Conservation (phyloP, 495 filamentous ascomycete species). For the Clohesyomyces aquaticus region DNA sequence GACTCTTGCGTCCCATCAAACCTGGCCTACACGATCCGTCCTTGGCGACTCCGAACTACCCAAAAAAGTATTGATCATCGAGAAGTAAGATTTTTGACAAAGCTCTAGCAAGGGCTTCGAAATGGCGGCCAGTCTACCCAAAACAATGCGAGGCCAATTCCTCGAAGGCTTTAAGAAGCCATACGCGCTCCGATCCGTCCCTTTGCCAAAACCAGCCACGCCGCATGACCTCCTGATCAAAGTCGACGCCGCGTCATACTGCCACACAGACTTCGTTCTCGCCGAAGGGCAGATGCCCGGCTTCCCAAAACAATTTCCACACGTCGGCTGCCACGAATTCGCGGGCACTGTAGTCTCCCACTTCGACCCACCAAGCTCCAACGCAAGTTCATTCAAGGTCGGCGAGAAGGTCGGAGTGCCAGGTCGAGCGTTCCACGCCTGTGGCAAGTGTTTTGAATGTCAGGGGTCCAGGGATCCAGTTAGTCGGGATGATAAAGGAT, state of each 20-base stretch:
- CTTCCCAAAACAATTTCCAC: constrained; percentile 28
- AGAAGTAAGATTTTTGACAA: too few species aligned
- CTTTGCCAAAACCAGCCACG: constrained; percentile 34
- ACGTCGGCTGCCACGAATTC: constrained; percentile 34
- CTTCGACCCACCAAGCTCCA: constrained; percentile 19
- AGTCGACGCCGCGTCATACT: constrained; percentile 50
- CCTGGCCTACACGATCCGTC: too few species aligned
- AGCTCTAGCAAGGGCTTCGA: too few species aligned
- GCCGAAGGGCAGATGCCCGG: constrained; percentile 45
- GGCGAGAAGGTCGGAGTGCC: constrained; percentile 48
- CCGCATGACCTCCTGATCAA: constrained; percentile 48
- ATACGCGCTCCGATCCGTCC: constrained; percentile 42
- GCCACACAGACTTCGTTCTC: constrained; percentile 49
- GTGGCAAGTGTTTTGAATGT: constrained; percentile 50
- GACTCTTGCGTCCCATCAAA: too few species aligned
- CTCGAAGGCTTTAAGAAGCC: constrained; percentile 47
- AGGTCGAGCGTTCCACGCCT: constrained; percentile 48
- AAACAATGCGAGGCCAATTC: constrained; percentile 48
- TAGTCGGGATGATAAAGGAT: constrained; percentile 44
- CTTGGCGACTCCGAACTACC: neutral
- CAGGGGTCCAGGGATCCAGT: constrained; percentile 15
- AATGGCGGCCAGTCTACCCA: constrained; percentile 27
- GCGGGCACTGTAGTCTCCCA: constrained; percentile 31
- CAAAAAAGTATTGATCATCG: neutral
- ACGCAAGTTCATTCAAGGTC: constrained; percentile 32